Evolutionary conservation across 129 eudicot species (phyloP), one percentile per base, ranked within the genome.

Genomic region (Sambucus nigra): DNA sequence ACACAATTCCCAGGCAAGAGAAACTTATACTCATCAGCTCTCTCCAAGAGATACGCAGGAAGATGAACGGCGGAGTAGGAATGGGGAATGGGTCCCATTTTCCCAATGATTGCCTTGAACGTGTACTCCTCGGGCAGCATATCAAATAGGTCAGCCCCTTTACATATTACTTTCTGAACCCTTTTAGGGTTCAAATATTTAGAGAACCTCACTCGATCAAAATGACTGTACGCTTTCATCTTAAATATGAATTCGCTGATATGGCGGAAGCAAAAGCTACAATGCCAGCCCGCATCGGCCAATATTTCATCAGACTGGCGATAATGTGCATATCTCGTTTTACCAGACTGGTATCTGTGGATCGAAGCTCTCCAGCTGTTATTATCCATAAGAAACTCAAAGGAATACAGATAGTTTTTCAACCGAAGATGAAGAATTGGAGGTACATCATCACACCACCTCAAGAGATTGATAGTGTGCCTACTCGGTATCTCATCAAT

Each of bases 121-220:
- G 77, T 73, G 22, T 79, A 74, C 70, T 79, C 86, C 65, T 79
- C 86, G 0, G 86, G 86, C 28, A 79, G 65, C 86, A 79, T 79
- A 59, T 79, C 86, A 41, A 73, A 79, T 39, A 79, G 59, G 53
- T 79, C 81, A 4, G 74, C 65, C 44, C 86, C 86, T 70, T 53
- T 66, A 56, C 86, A 79, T 8, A 79, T 74, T 12, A 79, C 86
- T 17, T 63, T 46, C 59, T 79, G 86, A 27, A 79, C 70, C 46
- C 86, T 57, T 49, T 58, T 70, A 16, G 77, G 81, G 54, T 74
- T 74, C 66, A 79, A 48, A 20, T 47, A 79, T 55, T 62, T 80
- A 17, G 72, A 56, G 17, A 79, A 79, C 39, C 81, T 70, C 53
- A 79, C 86, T 55, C 86, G 40, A 38, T 79, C 86, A 39, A 50